phyloP scores from a whole-genome alignment of 352 stramenopile genomes.

The Globisporangium paroecandrum region DNA sequence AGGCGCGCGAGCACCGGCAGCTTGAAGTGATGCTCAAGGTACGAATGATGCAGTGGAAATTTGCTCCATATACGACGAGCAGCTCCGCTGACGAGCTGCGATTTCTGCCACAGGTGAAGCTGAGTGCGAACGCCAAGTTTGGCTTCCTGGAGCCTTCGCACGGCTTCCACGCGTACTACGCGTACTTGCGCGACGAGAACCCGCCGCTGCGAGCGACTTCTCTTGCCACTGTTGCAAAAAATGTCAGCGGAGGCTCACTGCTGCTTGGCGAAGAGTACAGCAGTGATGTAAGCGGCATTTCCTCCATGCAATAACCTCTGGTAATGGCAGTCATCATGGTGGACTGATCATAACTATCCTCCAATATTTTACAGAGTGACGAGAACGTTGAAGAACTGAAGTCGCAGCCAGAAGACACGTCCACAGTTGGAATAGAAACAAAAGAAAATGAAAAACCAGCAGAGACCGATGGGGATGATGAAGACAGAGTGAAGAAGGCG shows the following conservation, averaged over 20 bases:
- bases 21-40: constrained; percentile 52
- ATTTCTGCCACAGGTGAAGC: constrained; percentile 28
- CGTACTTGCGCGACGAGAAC: constrained; percentile 40
- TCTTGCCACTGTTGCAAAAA: background rate
- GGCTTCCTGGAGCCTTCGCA: constrained; percentile 32
- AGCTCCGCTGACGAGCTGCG: background rate
- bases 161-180: constrained; percentile 40
- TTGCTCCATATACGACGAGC: background rate
- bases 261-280: constrained; percentile 42
- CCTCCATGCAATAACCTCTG: no score
- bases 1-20: constrained; percentile 33
- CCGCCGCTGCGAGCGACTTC: constrained; percentile 5
- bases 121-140: constrained; percentile 32
- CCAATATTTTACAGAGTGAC: constrained; percentile 22
- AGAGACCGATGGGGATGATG: background rate
- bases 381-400: background rate
- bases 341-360: background rate
- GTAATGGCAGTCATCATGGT: background rate
- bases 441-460: background rate
- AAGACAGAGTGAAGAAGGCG: constrained; percentile 9
- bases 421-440: background rate
- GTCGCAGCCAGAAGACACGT: background rate
- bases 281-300: constrained; percentile 25
- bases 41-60: background rate
- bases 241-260: constrained; percentile 14